These are phyloP conservation scores for Erysimum cheiri DNA, from an alignment of 441 rosid genomes.

Conservation along the genomic window DNA sequence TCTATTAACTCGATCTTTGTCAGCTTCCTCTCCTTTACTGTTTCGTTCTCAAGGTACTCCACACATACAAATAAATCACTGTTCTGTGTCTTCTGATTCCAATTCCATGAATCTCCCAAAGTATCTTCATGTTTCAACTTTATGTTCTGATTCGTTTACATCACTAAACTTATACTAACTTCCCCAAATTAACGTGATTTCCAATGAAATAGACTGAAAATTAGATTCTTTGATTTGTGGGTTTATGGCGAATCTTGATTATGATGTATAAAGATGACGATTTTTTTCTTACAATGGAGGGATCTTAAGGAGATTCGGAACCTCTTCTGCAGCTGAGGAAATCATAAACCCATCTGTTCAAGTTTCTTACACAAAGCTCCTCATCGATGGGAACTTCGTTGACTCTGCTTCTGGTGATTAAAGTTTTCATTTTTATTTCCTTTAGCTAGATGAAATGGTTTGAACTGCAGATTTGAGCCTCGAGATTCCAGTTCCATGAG, in stretches of 20 bases:
- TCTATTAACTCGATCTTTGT: conserved; percentile 66
- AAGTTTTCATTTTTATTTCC: conserved; percentile 27
- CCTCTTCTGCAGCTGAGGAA: conserved; percentile 61
- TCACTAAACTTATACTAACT: background rate
- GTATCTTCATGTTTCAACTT: background rate
- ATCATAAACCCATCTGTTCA: conserved; percentile 65
- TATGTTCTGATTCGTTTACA: conserved; percentile 4
- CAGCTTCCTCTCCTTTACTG: conserved; percentile 48
- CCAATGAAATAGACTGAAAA: background rate
- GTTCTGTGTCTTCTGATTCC: conserved; percentile 1
- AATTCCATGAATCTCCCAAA: background rate
- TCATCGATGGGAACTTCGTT: conserved; percentile 76
- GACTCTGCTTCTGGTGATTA: conserved; percentile 79
- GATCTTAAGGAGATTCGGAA: conserved; percentile 53
- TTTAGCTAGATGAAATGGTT: background rate
- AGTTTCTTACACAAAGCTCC: conserved; percentile 64
- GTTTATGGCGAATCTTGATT: conserved; percentile 2
- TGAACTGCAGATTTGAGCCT: background rate
- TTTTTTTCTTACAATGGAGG: conserved; percentile 46
- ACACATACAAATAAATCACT: background rate
- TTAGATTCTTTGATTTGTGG: conserved; percentile 15
- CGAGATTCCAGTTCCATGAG: conserved; percentile 19
- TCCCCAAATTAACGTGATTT: background rate
- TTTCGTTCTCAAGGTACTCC: conserved; percentile 59
- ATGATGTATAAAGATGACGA: conserved; percentile 19